Conservation (phyloP, 441 rosid genomes). For the Gossypium schwendimanii region DNA sequence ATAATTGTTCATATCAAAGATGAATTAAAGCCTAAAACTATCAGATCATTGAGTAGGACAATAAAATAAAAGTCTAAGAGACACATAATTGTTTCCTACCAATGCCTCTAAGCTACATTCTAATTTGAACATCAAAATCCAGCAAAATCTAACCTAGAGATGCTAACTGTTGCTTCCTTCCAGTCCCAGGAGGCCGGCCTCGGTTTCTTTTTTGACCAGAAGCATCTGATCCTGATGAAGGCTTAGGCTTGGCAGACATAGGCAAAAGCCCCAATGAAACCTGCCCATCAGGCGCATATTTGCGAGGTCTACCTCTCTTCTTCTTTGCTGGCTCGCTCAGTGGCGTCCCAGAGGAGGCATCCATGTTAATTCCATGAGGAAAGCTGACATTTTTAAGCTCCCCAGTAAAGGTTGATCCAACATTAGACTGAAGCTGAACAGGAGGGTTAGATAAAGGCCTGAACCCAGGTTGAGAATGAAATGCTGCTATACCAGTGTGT, state of each 20-base stretch:
- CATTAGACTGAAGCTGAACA: conserved; percentile 45
- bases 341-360: conserved; percentile 45
- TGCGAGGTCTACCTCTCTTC: conserved; percentile 94
- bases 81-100: not conserved
- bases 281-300: conserved; percentile 29
- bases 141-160: conserved; percentile 54
- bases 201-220: conserved; percentile 49
- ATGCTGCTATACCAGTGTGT: conserved; percentile 41
- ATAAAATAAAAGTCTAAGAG: not conserved
- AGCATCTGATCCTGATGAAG: conserved; percentile 49
- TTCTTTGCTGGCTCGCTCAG: conserved; percentile 60
- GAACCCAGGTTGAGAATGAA: conserved; percentile 52
- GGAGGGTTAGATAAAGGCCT: conserved; percentile 47
- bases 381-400: conserved; percentile 55
- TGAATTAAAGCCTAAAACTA: not conserved
- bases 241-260: conserved; percentile 42
- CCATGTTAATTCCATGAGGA: conserved; percentile 51
- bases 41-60: not conserved
- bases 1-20: not conserved
- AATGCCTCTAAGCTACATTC: conserved; percentile 4
- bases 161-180: conserved; percentile 93
- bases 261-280: conserved; percentile 84
- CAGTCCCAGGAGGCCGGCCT: conserved; percentile 95
- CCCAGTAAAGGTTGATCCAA: conserved; percentile 45
- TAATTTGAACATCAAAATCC: conserved; percentile 15